Evolutionary conservation across 352 stramenopile genomes (phyloP), one percentile per base, ranked within the genome.

Genomic region (Aphanomyces astaci): DNA sequence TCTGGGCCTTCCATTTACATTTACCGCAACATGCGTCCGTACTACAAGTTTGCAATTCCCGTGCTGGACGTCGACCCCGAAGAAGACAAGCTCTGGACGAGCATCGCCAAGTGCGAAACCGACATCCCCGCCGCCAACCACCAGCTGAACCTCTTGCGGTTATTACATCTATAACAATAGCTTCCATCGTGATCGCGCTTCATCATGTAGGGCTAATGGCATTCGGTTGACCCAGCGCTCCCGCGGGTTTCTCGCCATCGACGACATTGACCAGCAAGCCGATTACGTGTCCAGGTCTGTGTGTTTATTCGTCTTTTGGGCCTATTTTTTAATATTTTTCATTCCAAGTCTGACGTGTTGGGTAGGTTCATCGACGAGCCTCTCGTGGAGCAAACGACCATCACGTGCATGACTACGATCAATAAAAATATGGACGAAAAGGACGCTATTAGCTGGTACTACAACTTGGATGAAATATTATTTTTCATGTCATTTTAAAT

Each of bases 41-140:
- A 96, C 70, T 96, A 93, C 76, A 97, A 96, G 68, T 96, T 96
- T 69, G 92, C 84, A 9, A 75, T 92, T 3, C 88, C 89, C 1
- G 64, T 83, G 1, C 70, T 94, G n/a, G 83, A 93, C 4, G 82
- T 94, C 32, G 77, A 88, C 51, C 66, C 70, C 5, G 79, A 90
- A 43, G 86, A 94, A 64, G 72, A 74, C 24, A 89, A 88, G 55
- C 65, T 92, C 13, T 92, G 84, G 84, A 82, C 87, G 28, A 72
- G 70, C 11, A 66, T 92, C 22, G 75, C 73, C 2, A 93, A 91
- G 46, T 91, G 83, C 48, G 72, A 78, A 0, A 79, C 90, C 24
- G 85, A 91, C 57, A 87, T 91, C 55, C 77, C 83, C 0, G 76
- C 84, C 10, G 83, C 83, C 5, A 71, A 89, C 31, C 73, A 78